Percentiles rank a stretch among this genome's conserved stretches.
Evolutionary conservation across 73 alveolate genomes (phyloP).

Genomic region (Tetrahymena thermophila): DNA sequence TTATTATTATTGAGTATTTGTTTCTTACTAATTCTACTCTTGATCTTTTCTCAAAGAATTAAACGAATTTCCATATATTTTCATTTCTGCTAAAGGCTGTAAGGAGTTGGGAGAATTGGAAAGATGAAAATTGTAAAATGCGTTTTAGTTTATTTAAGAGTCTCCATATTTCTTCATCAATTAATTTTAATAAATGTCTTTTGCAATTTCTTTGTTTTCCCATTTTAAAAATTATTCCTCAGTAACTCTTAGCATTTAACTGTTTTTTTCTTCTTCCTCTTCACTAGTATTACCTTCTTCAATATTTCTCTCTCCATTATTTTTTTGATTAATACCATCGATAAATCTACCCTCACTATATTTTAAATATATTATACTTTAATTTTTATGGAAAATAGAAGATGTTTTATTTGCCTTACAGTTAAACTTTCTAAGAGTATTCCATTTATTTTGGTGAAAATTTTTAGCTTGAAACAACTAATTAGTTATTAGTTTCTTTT

Average conservation of each 20-base stretch:
- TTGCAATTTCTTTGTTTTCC: not conserved
- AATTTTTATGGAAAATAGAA: too few relatives aligned
- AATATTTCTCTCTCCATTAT: not conserved
- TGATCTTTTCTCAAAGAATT: not conserved
- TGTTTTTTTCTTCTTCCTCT: not conserved
- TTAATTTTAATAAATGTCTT: not conserved
- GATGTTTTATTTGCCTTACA: not conserved
- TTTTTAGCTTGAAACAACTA: not conserved
- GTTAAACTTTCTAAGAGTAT: not conserved
- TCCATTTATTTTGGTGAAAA: not conserved
- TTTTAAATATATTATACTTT: too few relatives aligned
- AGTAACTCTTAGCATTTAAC: not conserved
- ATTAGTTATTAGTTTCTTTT: not conserved
- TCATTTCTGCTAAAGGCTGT: not conserved
- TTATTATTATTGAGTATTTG: not conserved
- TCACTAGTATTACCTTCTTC: not conserved
- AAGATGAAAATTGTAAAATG: not conserved
- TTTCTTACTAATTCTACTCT: not conserved
- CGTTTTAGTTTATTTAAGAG: not conserved
- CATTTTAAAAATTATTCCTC: not conserved
- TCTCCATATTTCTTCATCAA: not conserved
- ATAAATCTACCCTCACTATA: not conserved
- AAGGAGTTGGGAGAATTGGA: not conserved
- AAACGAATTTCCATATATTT: not conserved
- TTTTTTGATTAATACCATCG: not conserved